Evolutionary conservation across 2,329 filamentous ascomycete genomes (phyloP), one percentile per base, ranked within the genome.

Genomic region (Apiospora hydei): DNA sequence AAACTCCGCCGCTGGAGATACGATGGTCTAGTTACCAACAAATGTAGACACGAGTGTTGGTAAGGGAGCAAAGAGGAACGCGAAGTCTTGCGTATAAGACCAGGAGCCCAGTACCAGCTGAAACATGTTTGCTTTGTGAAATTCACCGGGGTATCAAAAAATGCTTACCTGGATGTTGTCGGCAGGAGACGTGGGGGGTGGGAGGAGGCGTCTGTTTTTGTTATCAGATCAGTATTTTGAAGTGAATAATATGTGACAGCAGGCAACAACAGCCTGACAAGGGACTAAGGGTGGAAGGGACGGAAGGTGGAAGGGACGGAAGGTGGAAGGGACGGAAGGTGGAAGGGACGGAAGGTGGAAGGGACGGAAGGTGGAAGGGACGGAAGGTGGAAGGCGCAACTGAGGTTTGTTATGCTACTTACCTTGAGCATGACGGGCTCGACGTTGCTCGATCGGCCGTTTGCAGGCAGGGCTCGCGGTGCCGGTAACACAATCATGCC

Each of bases 401-500:
- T n/a, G 21, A 38, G 34, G 51, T 34, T n/a, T 41, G 14, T 46
- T 64, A 14, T 69, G 80, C 85, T 43, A 43, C 8, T 78, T 80
- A 87, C 85, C 80, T 82, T 82, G 38, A 84, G 44, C 10, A 76
- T 75, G 64, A 85, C 77, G 3, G 78, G 78, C 71, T 83, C 80
- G 26, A 79, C 77, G 71, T 83, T 84, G 73, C 80, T 82, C 1
- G 80, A 79, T 66, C 81, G 78, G 4, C 83, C 84, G 49, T 82
- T 80, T 11, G 81, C 80, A 30, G 82, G 82, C 43, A 81, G 67
- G 8, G 78, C 82, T 46, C 78, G 77, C 21, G 86, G 83, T 11
- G 81, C 75, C 0, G 86, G 85, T 26, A 90, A 77, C 7, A 88
- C 81, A 6, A 87, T 78, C 84, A 89, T 85, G 16, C 85, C 85